Conservation (phyloP, 2,329 filamentous ascomycete genomes). For the Apiospora arundinis region DNA sequence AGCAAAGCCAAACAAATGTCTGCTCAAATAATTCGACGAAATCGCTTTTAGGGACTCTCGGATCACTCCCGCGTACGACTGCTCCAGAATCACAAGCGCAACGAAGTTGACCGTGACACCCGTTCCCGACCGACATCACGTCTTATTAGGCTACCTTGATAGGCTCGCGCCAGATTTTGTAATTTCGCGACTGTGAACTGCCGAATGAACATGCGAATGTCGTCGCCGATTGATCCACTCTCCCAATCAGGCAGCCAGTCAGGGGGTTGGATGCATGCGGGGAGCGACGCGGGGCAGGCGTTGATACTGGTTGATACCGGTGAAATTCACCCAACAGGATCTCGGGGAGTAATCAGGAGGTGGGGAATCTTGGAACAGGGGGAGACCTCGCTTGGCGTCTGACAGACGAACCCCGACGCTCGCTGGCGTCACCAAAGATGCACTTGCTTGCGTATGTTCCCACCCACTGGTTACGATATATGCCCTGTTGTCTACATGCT, state of each 20-base stretch:
- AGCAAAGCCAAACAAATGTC: slow-evolving; percentile 47
- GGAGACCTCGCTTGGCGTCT: neutral
- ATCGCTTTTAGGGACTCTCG: slow-evolving; percentile 42
- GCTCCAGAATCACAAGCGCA: slow-evolving; percentile 40
- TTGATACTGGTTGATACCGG: neutral
- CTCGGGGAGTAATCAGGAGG: neutral
- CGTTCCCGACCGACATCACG: slow-evolving; percentile 42
- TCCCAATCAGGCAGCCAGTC: no score
- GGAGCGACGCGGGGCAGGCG: neutral
- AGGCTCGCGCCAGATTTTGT: neutral
- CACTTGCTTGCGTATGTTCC: neutral
- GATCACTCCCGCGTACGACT: slow-evolving; percentile 41
- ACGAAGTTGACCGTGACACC: slow-evolving; percentile 47
- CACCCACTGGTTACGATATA: no score
- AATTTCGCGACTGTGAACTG: neutral
- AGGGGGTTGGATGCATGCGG: neutral
- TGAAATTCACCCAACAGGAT: neutral
- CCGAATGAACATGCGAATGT: neutral
- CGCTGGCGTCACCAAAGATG: neutral
- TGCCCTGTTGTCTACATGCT: no score
- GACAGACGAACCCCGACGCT: neutral
- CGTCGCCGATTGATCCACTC: neutral
- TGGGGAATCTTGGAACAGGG: neutral
- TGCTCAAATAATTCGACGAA: slow-evolving; percentile 43
- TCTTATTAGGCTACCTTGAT: no score